phyloP scores from a whole-genome alignment of 768 basidiomycete species.

The Terana coerulea region DNA sequence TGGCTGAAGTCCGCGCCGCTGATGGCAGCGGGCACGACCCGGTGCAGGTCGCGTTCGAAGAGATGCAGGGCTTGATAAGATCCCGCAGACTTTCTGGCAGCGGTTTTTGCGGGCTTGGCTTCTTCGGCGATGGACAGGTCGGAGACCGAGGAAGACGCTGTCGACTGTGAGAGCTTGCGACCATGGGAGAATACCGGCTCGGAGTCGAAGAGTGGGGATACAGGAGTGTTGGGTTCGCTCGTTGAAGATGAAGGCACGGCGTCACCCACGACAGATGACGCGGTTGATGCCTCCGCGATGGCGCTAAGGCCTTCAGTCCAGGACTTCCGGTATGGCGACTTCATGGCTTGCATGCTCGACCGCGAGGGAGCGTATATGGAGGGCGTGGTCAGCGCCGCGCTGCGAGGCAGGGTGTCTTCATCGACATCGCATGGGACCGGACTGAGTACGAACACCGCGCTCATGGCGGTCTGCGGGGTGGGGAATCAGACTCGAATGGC shows the following conservation, averaged over 20 bases:
- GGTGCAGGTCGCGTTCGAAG: conserved; percentile 4
- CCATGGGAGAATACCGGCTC: conserved; percentile 10
- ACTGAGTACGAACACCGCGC: conserved; percentile 11
- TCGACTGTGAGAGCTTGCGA: conserved; percentile 15
- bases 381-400: background rate
- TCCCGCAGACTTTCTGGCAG: background rate
- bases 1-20: background rate
- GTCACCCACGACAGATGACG: background rate
- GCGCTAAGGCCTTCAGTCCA: background rate
- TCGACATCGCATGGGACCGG: conserved; percentile 23
- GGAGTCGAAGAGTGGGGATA: conserved; percentile 13
- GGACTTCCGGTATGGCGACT: background rate
- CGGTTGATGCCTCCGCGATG: background rate
- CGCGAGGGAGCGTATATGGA: background rate
- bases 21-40: background rate
- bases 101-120: background rate
- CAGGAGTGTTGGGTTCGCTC: conserved; percentile 5
- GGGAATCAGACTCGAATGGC: conserved; percentile 19
- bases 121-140: background rate
- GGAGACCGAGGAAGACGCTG: conserved; percentile 14
- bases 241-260: background rate
- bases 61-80: background rate
- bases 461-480: conserved; percentile 8
- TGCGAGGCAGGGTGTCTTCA: conserved; percentile 13
- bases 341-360: conserved; percentile 1